These are phyloP conservation scores for Durio zibethinus DNA, from an alignment of 345 rosid genomes.

Conservation along the genomic window DNA sequence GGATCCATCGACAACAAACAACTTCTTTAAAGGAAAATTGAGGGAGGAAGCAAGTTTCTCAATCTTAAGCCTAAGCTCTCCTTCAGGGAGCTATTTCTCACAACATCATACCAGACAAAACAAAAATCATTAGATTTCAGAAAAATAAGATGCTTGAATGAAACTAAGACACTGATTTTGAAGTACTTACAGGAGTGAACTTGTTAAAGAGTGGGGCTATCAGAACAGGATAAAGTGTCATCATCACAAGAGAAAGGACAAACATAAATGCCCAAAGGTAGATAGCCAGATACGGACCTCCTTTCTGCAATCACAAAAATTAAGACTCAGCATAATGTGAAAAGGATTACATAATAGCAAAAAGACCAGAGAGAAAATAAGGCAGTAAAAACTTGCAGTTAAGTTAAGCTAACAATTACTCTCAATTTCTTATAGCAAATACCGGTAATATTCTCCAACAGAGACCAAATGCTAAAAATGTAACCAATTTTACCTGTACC, in stretches of 20 bases:
- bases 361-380: not conserved
- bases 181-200: slow-evolving; percentile 84
- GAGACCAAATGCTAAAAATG: slow-evolving; percentile 1
- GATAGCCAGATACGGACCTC: slow-evolving; percentile 98
- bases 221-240: slow-evolving; percentile 86
- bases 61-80: slow-evolving; percentile 73
- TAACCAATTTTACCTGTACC: slow-evolving; percentile 62
- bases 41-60: slow-evolving; percentile 90
- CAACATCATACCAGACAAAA: slow-evolving; percentile 17
- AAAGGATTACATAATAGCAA: not conserved
- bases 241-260: slow-evolving; percentile 90
- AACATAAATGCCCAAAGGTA: slow-evolving; percentile 98
- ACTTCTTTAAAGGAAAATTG: slow-evolving; percentile 86
- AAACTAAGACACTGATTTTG: not conserved
- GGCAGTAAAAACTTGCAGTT: not conserved
- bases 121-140: slow-evolving; percentile 16
- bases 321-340: slow-evolving; percentile 10
- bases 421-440: not conserved
- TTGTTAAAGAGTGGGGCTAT: slow-evolving; percentile 98
- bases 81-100: slow-evolving; percentile 78
- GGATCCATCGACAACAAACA: slow-evolving; percentile 98
- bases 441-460: not conserved
- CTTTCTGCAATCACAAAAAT: slow-evolving; percentile 61
- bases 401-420: slow-evolving; percentile 6
- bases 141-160: not conserved